phyloP scores from a whole-genome alignment of 148 eudicot species.

The Nepenthes mirabilis region DNA sequence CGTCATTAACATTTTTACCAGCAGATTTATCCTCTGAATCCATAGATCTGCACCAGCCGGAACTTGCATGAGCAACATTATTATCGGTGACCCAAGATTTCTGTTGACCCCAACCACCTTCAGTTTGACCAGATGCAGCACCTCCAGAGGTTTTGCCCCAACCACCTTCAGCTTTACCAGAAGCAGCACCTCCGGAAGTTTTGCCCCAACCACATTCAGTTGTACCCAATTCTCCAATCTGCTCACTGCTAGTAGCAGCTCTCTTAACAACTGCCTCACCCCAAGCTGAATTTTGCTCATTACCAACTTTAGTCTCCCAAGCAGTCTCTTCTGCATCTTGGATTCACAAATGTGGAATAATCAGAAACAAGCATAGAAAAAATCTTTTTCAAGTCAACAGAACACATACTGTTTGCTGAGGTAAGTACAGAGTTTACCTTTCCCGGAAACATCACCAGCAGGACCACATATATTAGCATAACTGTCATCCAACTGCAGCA shows the following conservation, averaged over 20 bases:
- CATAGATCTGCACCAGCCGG: no score
- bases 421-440: constrained; percentile 17
- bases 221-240: constrained; percentile 13
- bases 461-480: constrained; percentile 16
- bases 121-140: constrained; percentile 3
- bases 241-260: constrained; percentile 11
- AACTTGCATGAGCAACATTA: background rate
- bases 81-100: background rate
- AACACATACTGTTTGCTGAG: background rate
- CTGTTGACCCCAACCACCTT: constrained; percentile 3
- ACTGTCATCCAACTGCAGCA: constrained; percentile 36
- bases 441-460: constrained; percentile 17
- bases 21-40: background rate
- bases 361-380: background rate
- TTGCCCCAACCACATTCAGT: constrained; percentile 4
- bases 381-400: background rate
- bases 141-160: background rate
- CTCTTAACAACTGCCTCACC: constrained; percentile 23
- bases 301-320: constrained; percentile 43
- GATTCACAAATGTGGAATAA: constrained; percentile 1
- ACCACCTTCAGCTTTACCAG: background rate
- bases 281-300: constrained; percentile 27
- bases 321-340: constrained; percentile 25
- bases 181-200: constrained; percentile 7
- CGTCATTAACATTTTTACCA: constrained; percentile 1